These are phyloP conservation scores for Claviceps sp. DNA, from an alignment of 2,329 filamentous ascomycete genomes.

Conservation along the genomic window DNA sequence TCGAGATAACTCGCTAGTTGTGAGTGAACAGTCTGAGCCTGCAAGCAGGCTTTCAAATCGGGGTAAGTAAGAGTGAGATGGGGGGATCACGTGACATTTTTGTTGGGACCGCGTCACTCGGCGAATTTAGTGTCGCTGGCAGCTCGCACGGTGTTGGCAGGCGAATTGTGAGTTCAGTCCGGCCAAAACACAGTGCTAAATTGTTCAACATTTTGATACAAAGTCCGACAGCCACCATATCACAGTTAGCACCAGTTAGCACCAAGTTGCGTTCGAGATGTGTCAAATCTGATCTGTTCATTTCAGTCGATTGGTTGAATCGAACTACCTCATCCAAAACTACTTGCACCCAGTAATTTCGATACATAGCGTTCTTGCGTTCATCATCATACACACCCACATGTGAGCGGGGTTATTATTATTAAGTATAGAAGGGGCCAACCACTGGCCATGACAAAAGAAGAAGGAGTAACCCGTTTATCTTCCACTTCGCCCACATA, in stretches of 20 bases:
- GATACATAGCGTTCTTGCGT: neutral
- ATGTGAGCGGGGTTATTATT: neutral
- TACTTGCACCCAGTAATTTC: neutral
- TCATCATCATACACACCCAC: conserved; percentile 1
- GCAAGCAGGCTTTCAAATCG: neutral
- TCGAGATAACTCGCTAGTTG: neutral
- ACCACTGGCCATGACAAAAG: neutral
- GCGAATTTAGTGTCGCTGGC: neutral
- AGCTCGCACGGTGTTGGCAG: no score
- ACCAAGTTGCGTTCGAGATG: neutral
- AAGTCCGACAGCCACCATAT: no score
- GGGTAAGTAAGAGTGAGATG: neutral
- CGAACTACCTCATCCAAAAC: neutral
- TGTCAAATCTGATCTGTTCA: neutral
- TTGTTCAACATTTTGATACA: no score
- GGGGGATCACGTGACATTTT: neutral
- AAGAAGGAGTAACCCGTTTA: conserved; percentile 1
- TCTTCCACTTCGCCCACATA: neutral
- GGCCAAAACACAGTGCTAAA: no score
- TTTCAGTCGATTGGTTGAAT: neutral
- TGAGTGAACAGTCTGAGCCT: neutral
- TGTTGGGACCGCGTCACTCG: neutral
- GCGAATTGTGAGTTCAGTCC: no score
- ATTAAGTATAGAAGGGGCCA: neutral
- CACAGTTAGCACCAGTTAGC: neutral